Conservation (phyloP, 2,329 filamentous ascomycete genomes). For the Aspergillus brunneoviolaceus region DNA sequence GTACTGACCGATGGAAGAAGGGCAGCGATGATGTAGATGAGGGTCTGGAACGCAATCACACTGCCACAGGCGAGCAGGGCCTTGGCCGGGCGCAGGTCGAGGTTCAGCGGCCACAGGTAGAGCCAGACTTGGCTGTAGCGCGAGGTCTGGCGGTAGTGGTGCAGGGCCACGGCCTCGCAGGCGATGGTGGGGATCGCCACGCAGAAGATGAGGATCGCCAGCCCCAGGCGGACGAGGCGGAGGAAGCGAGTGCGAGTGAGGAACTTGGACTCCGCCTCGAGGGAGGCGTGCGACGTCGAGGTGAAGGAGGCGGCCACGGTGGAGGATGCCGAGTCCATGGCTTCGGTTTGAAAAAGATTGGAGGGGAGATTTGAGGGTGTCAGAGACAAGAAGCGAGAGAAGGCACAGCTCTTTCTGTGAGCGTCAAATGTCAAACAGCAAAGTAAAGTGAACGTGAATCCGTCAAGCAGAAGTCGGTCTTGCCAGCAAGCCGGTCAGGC, state of each 20-base stretch:
- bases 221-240: constrained; percentile 34
- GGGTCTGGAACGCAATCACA: constrained; percentile 34
- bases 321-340: constrained; percentile 7
- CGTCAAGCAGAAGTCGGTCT: neutral
- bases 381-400: neutral
- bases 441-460: neutral
- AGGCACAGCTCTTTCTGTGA: neutral
- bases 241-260: constrained; percentile 34
- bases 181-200: constrained; percentile 33
- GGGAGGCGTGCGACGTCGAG: constrained; percentile 31
- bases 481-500: neutral
- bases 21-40: constrained; percentile 34
- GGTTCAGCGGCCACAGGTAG: constrained; percentile 43
- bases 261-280: constrained; percentile 38
- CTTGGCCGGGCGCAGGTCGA: constrained; percentile 42
- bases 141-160: constrained; percentile 40
- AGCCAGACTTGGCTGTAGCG: constrained; percentile 35
- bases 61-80: constrained; percentile 38
- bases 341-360: neutral
- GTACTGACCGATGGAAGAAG: constrained; percentile 38
- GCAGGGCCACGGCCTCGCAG: constrained; percentile 41
- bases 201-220: constrained; percentile 33
- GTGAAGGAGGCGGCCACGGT: constrained; percentile 27
- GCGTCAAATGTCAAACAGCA: neutral
- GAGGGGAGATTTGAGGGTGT: neutral